Base-by-base conservation (phyloP, 1,284 basidiomycete genomes). In the Rhodotorula sp. region DNA sequence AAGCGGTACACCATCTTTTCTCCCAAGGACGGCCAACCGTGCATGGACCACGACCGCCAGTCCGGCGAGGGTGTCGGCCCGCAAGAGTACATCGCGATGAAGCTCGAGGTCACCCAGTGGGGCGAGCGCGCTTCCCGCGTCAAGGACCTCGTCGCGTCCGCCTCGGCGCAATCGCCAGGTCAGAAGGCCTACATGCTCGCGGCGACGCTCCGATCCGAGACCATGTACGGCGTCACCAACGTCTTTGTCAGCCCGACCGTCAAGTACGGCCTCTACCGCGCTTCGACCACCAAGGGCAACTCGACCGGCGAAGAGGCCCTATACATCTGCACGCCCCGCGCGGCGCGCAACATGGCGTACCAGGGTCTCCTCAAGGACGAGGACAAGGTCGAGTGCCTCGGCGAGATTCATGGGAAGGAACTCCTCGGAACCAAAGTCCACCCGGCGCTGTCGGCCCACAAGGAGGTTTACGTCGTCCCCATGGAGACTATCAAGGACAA, bases 141-240 rank as follows among this genome's bases (percentile, higher is more conserved):
- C 69, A 88, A 88, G 72, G 85, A 86, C 70, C 81, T 82, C 68
- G 54, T 55, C 26, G n/a, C 54, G 54, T 55, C 54, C 26, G 54
- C 54, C 34, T 34, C 34, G 34, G 34, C 34, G 14, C 54, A 55
- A 28, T 83, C 89, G 19, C 88, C 86, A 43, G 90, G 88, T 47
- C 88, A 92, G 77, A 92, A 90, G 77, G 90, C 97, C 6, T 97
- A 85, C 83, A 85, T 99, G 80, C 92, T 98, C 38, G 94, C 97
- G 60, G 97, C 95, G 19, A 99, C 97, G 6, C 85, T 99, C 70
- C 87, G 97, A 60, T 94, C 97, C 1, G 97, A 99, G 83, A 99
- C 97, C 0, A 97, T 98, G 95, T 95, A 97, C 81, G 97, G 95
- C 54, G 95, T 99, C 83, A 99, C 95, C 16, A 98, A 99, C 81